Evolutionary conservation across 192 early-diverging fungal genomes (phyloP), one percentile per base, ranked within the genome.

Genomic region (Anaeromyces robustus): DNA sequence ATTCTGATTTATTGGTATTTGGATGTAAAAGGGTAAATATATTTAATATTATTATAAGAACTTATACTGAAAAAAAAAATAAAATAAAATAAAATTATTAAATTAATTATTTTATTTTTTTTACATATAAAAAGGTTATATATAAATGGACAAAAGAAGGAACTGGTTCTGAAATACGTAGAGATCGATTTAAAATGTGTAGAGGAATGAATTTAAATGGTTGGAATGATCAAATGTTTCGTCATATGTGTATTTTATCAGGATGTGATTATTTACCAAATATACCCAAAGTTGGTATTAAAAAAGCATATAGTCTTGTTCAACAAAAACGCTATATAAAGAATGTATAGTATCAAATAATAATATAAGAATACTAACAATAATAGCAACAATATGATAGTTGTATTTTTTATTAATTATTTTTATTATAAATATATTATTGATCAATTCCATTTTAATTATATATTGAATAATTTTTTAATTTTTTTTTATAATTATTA

Each of bases 221-320:
- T n/a, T 68, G 52, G 52, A 68, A 26, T 26, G 52, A 68, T 68
- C 84, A 81, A 1, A 85, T 87, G 78, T 90, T 99, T 79, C 91
- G 95, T 16, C 90, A 95, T 17, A 94, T 97, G 94, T 96, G 96
- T 82, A 98, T 99, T 34, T 79, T 99, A n/a, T 91, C 94, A 0
- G 98, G 98, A n/a, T 99, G 98, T 83, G 98, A 99, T 81, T 99
- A 99, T 82, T 83, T 96, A 26, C 90, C 92, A 0, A 95, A 93
- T 0, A 86, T 95, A 16, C 89, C 91, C 4, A 94, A 96, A 4
- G 89, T 99, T 52, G 98, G 97, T 0, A 83, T 99, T 29, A 95
- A 93, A 82, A 94, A 87, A 52, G 96, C 97, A 0, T 85, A 92
- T 29, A 80, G 83, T 84, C 37, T 81, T 89, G 22, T 39, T 81